These are phyloP conservation scores for Sclerotinia subarctica DNA, from an alignment of 2,329 filamentous ascomycete species.

Conservation along the genomic window DNA sequence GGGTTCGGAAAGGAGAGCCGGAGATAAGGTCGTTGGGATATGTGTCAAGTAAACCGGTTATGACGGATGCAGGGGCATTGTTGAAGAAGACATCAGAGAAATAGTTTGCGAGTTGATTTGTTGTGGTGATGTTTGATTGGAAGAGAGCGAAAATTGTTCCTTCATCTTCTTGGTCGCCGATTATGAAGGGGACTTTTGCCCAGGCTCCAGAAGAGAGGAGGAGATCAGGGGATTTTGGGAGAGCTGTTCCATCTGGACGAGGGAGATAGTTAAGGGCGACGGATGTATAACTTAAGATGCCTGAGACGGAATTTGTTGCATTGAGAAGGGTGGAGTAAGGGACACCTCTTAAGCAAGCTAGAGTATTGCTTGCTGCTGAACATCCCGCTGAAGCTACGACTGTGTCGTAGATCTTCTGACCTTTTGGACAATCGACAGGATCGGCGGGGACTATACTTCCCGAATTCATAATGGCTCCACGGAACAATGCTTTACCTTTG, in stretches of 20 bases:
- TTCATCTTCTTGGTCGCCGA: slow-evolving; percentile 78
- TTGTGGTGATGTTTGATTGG: slow-evolving; percentile 64
- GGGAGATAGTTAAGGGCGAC: slow-evolving; percentile 72
- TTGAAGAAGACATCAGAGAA: slow-evolving; percentile 59
- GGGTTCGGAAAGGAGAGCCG: slow-evolving; percentile 71
- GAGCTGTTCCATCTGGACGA: slow-evolving; percentile 63
- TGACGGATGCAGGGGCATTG: slow-evolving; percentile 47
- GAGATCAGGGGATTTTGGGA: slow-evolving; percentile 62
- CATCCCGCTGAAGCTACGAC: slow-evolving; percentile 63
- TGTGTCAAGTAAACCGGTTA: slow-evolving; percentile 56
- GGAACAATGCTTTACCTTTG: slow-evolving; percentile 72
- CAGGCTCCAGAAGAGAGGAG: slow-evolving; percentile 53
- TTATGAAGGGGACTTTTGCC: slow-evolving; percentile 59
- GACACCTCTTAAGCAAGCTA: slow-evolving; percentile 62
- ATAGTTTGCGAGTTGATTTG: slow-evolving; percentile 58
- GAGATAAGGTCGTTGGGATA: slow-evolving; percentile 52
- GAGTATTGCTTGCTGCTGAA: slow-evolving; percentile 50
- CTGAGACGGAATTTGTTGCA: slow-evolving; percentile 68
- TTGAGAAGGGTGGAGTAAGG: slow-evolving; percentile 59
- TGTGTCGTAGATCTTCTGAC: slow-evolving; percentile 61
- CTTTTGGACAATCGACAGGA: slow-evolving; percentile 62
- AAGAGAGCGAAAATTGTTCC: slow-evolving; percentile 72
- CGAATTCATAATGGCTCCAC: slow-evolving; percentile 74
- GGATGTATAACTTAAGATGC: slow-evolving; percentile 63
- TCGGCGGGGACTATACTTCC: slow-evolving; percentile 61